These are phyloP conservation scores for Linderina pennispora DNA, from an alignment of 192 early-diverging fungal genomes.

Conservation along the genomic window DNA sequence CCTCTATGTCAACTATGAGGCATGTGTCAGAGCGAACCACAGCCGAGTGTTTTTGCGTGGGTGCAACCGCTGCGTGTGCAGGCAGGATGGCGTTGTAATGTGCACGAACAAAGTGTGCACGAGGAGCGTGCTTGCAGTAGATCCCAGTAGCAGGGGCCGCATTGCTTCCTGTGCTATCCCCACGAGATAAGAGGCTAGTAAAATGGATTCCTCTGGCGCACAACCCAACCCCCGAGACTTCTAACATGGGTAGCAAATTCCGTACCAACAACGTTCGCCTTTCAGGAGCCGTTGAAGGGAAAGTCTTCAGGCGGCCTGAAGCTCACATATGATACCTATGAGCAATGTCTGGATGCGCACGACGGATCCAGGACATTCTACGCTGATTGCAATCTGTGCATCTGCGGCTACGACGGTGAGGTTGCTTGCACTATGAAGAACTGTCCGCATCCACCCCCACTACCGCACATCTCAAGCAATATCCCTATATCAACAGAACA, in stretches of 20 bases:
- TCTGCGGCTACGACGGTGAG: neutral
- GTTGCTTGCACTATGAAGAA: slow-evolving; percentile 9
- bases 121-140: no score
- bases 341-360: slow-evolving; percentile 1
- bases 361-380: slow-evolving; percentile 1
- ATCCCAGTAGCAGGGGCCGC: no score
- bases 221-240: no score
- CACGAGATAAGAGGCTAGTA: no score
- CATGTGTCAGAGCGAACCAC: slow-evolving; percentile 20
- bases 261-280: no score
- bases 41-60: slow-evolving; percentile 6
- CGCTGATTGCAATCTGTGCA: slow-evolving; percentile 8
- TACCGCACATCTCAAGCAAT: no score
- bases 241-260: no score
- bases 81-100: slow-evolving; percentile 15
- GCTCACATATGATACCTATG: neutral
- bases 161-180: no score
- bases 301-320: no score
- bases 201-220: no score
- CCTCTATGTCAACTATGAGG: slow-evolving; percentile 29
- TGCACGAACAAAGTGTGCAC: slow-evolving; percentile 2
- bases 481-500: neutral
- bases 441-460: no score
- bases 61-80: slow-evolving; percentile 14
- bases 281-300: no score